Conservation (phyloP, 1,139 yeast species). For the Blastobotrys buckinghamii region DNA sequence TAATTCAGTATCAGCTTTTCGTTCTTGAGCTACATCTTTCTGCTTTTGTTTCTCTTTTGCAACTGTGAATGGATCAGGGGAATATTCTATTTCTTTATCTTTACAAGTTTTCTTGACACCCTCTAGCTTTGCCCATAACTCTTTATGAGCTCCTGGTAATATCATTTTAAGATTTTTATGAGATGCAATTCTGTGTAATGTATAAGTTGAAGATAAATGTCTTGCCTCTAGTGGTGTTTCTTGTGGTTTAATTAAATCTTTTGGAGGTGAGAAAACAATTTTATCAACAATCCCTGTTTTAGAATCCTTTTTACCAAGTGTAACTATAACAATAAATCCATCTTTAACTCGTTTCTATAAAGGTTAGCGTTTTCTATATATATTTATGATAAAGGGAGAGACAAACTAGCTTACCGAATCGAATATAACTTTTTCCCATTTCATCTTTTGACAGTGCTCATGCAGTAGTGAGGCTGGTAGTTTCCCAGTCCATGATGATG, state of each 20-base stretch:
- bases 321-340: constrained; percentile 57
- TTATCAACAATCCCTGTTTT: constrained; percentile 64
- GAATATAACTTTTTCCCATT: constrained; percentile 83
- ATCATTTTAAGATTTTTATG: constrained; percentile 82
- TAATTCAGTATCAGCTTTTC: neutral
- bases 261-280: constrained; percentile 58
- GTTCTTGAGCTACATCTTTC: neutral
- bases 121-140: constrained; percentile 71
- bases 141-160: constrained; percentile 74
- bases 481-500: constrained; percentile 88
- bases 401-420: constrained; percentile 47
- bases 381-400: neutral
- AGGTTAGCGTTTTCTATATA: neutral
- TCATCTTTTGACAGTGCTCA: constrained; percentile 81
- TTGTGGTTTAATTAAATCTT: constrained; percentile 49
- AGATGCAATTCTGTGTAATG: constrained; percentile 70
- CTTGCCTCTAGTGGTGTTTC: constrained; percentile 85
- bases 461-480: constrained; percentile 80
- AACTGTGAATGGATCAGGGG: constrained; percentile 66
- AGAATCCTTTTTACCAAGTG: constrained; percentile 69
- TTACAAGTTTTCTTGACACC: constrained; percentile 33
- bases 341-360: constrained; percentile 37
- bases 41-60: constrained; percentile 37
- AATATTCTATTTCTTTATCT: constrained; percentile 36
- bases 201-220: constrained; percentile 84